Evolutionary conservation across 495 filamentous ascomycete species (phyloP), one percentile per base, ranked within the genome.

Genomic region (Penicillium bovifimosum): DNA sequence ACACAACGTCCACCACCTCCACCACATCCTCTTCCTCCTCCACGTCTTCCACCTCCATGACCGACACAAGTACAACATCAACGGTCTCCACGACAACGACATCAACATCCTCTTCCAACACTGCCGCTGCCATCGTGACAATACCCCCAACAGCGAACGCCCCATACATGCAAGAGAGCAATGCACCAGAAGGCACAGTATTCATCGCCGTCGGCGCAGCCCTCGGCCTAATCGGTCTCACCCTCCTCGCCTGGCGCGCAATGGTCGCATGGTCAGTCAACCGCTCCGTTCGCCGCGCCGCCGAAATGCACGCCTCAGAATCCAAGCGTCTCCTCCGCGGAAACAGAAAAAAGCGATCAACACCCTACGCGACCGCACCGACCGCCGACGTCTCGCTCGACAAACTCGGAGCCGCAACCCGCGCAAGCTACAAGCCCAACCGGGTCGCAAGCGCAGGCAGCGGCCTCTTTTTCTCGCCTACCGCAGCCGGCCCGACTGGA

Each of bases 91-190:
- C 64, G 52, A 62, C 61, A 50, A 65, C 67, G 27, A 52, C 53
- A 43, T 60, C 57, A 31, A 51, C 68, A 36, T 63, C 67, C 31
- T 56, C 62, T 6, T 55, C 61, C n/a, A 56, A 61, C 31, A 62
- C 58, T 13, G 44, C 41, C 54, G 58, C 54, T 20, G 65, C 70
- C n/a, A 54, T 70, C 10, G 66, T 88, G 3, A 79, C 79, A 13
- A 83, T 96, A 33, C 93, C 93, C 4, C 85, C 90, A 9, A 96
- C 88, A 2, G 76, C 81, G 9, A 79, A 85, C 66, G 93, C 93
- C 18, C 93, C 95, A 26, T 98, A 89, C 65, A 96, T 98, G 91
- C 88, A 95, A 61, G 85, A 86, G 63, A 91, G 90, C n/a, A 86
- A 76, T 39, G 78, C 91, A 7, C 93, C 93, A 0, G 90, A 97